Evolutionary conservation across 768 basidiomycete species (phyloP).

Genomic region (Kwoniella europaea): DNA sequence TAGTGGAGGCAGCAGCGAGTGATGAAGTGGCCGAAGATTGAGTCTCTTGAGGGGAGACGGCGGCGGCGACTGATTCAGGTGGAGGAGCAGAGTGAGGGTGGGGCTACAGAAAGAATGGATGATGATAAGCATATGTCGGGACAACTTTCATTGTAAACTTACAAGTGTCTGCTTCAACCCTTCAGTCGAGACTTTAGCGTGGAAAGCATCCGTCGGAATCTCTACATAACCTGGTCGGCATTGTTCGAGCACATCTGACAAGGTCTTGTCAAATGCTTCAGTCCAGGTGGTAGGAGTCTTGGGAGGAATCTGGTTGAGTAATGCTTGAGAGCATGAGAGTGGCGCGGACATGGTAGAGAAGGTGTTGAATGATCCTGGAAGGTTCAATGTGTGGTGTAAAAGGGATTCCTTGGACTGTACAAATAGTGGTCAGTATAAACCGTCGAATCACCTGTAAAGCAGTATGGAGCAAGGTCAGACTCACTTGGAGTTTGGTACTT

Average conservation of each 20-base stretch:
- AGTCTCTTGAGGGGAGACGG: constrained; percentile 25
- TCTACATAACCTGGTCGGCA: constrained; percentile 86
- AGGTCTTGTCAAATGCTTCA: constrained; percentile 75
- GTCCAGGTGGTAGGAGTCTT: constrained; percentile 62
- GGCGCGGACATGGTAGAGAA: constrained; percentile 77
- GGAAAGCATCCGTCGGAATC: constrained; percentile 81
- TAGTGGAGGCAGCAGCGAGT: constrained; percentile 5
- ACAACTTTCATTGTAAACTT: background rate
- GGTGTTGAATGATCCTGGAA: constrained; percentile 75
- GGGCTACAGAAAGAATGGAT: constrained; percentile 30
- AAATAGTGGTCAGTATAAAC: background rate
- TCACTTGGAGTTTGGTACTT: constrained; percentile 72
- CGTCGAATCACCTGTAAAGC: too few relatives aligned
- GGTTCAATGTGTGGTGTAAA: constrained; percentile 87
- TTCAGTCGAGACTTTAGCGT: constrained; percentile 69
- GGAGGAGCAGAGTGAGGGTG: constrained; percentile 55
- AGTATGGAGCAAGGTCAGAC: background rate
- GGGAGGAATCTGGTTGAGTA: constrained; percentile 62
- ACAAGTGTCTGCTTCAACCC: constrained; percentile 66
- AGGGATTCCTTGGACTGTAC: constrained; percentile 63
- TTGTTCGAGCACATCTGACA: constrained; percentile 65
- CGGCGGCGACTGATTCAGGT: constrained; percentile 27
- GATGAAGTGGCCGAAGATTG: constrained; percentile 27
- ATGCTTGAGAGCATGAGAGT: constrained; percentile 73
- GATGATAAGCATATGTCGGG: constrained; percentile 10